These are phyloP conservation scores for Penicillium sp. DNA, from an alignment of 2,329 filamentous ascomycete species.

Conservation along the genomic window DNA sequence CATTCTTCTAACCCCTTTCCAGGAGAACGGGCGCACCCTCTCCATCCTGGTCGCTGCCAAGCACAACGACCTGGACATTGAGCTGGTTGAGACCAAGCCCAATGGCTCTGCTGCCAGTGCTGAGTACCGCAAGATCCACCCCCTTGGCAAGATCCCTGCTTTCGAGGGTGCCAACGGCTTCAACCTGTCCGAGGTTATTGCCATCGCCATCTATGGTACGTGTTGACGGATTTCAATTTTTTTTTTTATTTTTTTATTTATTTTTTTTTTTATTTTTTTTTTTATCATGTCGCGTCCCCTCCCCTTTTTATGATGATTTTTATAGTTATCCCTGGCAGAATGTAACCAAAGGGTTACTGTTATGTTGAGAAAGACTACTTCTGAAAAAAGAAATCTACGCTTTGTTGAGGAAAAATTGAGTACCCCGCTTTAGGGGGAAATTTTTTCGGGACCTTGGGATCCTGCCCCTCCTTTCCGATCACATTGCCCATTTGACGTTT, in stretches of 20 bases:
- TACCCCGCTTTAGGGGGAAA: slow-evolving; percentile 32
- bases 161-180: slow-evolving; percentile 93
- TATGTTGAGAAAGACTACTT: slow-evolving; percentile 75
- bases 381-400: slow-evolving; percentile 59
- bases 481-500: slow-evolving; percentile 13
- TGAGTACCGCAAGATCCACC: slow-evolving; percentile 84
- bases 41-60: slow-evolving; percentile 92
- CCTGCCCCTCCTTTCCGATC: slow-evolving; percentile 5
- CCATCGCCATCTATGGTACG: slow-evolving; percentile 97
- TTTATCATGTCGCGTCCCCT: neutral
- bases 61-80: slow-evolving; percentile 92
- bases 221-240: slow-evolving; percentile 38
- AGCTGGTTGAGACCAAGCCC: slow-evolving; percentile 67
- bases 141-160: slow-evolving; percentile 86
- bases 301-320: slow-evolving; percentile 64
- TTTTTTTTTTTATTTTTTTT: too few relatives aligned
- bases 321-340: slow-evolving; percentile 99
- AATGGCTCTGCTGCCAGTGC: slow-evolving; percentile 61
- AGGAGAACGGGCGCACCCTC: slow-evolving; percentile 89
- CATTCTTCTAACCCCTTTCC: slow-evolving; percentile 21
- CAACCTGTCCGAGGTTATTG: slow-evolving; percentile 83
- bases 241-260: neutral
- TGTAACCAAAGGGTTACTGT: slow-evolving; percentile 35
- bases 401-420: slow-evolving; percentile 44
- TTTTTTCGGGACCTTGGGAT: slow-evolving; percentile 10